Base-by-base conservation (phyloP, 2,329 filamentous ascomycete genomes). In the Botrytis elliptica region DNA sequence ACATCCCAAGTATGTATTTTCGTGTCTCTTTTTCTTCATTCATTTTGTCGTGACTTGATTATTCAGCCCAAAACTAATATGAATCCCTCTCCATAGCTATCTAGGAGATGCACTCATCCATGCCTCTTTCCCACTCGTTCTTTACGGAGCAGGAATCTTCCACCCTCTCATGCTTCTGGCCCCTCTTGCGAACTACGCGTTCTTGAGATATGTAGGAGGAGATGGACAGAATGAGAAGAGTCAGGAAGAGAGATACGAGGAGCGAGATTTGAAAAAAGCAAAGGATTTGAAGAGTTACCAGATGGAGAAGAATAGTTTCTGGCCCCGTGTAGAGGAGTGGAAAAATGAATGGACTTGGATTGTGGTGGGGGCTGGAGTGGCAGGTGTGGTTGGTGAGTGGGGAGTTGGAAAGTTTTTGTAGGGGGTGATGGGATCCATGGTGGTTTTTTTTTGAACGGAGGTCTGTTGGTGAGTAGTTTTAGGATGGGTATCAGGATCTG, bases 101-200 rank as follows among this genome's bases (percentile, higher is more conserved):
- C 74, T 75, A n/a, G 74, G 74, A 9, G 74, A 75, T 29, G 63
- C 74, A 42, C 73, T 75, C 4, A 68, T 75, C 40, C 74, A 75
- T 36, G 63, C 74, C 3, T 74, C 74, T 12, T 75, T 75, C 49
- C 70, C 74, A 40, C 46, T 75, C 3, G 52, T 75, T 8, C 73
- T 75, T 46, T 75, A 74, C 40, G 68, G 70, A 33, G 62, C 73
- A 5, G 74, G 74, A n/a, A 49, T 74, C 9, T 71, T 75, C 9
- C 74, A 75, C 46, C 74, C 74, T 16, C 52, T 75, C 1, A 72
- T 70, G 40, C 55, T 74, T 55, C 66, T 75, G 20, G 74, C 70
- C 10, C 74, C 74, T 40, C 36, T 72, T 25, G 63, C 70, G 2
- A 75, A 75, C n/a, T 75, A 75, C 14, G 49, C 57, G 2, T 74